Percentiles rank a stretch among this genome's conserved stretches.
Evolutionary conservation across 2,329 filamentous ascomycete genomes (phyloP).

Genomic region (Claviceps digitariae): DNA sequence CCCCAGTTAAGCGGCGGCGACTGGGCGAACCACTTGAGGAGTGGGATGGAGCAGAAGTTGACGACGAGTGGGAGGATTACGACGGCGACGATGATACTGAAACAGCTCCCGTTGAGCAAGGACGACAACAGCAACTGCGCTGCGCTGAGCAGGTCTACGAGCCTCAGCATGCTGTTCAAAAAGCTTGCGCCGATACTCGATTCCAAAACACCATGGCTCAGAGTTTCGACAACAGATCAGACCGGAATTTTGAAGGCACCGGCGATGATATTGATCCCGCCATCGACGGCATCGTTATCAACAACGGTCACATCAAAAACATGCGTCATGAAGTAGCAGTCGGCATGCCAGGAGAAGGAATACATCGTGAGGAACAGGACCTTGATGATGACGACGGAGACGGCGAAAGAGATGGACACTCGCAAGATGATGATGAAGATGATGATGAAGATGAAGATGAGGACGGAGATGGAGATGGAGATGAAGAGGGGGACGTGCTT

Average conservation of each 20-base stretch:
- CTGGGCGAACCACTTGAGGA: constrained; percentile 28
- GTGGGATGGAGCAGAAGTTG: background rate
- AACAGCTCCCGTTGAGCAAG: constrained; percentile 32
- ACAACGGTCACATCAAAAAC: constrained; percentile 69
- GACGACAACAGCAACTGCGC: constrained; percentile 19
- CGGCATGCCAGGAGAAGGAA: constrained; percentile 13
- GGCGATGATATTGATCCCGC: constrained; percentile 82
- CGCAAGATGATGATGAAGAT: constrained; percentile 12
- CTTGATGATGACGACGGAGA: constrained; percentile 10
- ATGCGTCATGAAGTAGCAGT: constrained; percentile 44
- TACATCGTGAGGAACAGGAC: background rate
- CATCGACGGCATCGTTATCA: constrained; percentile 70
- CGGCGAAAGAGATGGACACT: constrained; percentile 16
- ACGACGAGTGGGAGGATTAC: constrained; percentile 5
- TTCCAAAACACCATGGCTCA: constrained; percentile 75
- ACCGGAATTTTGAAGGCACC: constrained; percentile 64
- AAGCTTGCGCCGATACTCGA: constrained; percentile 52
- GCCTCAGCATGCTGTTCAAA: constrained; percentile 45
- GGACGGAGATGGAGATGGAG: constrained; percentile 15
- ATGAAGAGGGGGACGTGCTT: constrained; percentile 13
- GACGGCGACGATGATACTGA: constrained; percentile 29
- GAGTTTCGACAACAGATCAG: constrained; percentile 88
- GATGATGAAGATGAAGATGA: constrained; percentile 14
- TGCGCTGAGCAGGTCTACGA: constrained; percentile 36
- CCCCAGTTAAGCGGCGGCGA: constrained; percentile 46